These are phyloP conservation scores for Rhizomucor pusillus DNA, from an alignment of 371 early-diverging fungal genomes.

Conservation along the genomic window DNA sequence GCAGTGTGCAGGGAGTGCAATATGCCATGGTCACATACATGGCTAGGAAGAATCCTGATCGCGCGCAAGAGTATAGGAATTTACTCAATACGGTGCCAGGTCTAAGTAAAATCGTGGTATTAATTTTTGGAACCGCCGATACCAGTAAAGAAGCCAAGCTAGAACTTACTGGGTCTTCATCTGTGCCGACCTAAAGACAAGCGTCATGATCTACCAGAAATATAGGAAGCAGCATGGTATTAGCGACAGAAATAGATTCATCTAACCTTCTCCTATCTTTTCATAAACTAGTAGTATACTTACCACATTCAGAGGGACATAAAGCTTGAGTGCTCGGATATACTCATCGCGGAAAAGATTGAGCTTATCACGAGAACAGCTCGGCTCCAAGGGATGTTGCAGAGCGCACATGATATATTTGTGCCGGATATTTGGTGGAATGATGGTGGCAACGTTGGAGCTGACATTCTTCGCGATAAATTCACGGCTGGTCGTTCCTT, in stretches of 20 bases:
- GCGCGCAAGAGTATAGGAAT: conserved; percentile 54
- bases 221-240: neutral
- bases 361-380: conserved; percentile 46
- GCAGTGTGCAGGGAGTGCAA: conserved; percentile 64
- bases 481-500: conserved; percentile 39
- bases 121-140: neutral
- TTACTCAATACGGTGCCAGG: conserved; percentile 35
- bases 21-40: conserved; percentile 66
- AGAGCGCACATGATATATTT: conserved; percentile 69
- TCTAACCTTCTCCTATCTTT: too few species aligned
- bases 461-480: conserved; percentile 53
- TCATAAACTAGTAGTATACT: conserved; percentile 10
- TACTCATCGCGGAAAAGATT: conserved; percentile 45
- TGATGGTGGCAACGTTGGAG: conserved; percentile 54
- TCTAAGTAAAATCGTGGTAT: conserved; percentile 13
- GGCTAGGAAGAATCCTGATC: conserved; percentile 73
- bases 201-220: conserved; percentile 48
- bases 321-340: conserved; percentile 59
- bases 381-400: conserved; percentile 67
- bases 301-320: conserved; percentile 72
- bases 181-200: conserved; percentile 49
- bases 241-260: neutral
- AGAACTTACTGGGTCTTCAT: conserved; percentile 43
- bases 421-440: conserved; percentile 54
- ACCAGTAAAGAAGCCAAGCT: too few species aligned